A percentile compares a stretch with the other conserved stretches of the same genome.
Evolutionary conservation across 345 rosid species (phyloP).

Genomic region (Brassica rapa): DNA sequence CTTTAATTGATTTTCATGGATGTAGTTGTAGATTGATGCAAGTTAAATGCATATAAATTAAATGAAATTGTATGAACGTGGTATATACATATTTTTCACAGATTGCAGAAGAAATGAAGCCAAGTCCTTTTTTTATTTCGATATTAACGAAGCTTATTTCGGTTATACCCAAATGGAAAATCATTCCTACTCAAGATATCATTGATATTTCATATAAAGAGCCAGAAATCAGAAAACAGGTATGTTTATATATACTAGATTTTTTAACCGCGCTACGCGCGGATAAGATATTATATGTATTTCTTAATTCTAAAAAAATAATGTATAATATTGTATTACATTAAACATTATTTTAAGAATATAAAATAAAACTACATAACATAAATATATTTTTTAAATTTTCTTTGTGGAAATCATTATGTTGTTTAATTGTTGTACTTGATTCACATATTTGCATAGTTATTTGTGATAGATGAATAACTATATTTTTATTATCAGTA

Average conservation of each 20-base stretch:
- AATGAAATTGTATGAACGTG: not conserved
- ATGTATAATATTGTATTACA: too few species aligned
- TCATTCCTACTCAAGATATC: constrained; percentile 58
- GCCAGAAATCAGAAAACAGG: constrained; percentile 65
- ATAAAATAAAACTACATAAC: too few species aligned
- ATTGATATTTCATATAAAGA: constrained; percentile 62
- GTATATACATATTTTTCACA: constrained; percentile 25
- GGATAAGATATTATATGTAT: too few species aligned
- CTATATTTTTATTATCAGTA: too few species aligned
- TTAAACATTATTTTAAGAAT: too few species aligned
- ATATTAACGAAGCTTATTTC: constrained; percentile 47
- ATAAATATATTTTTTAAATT: too few species aligned
- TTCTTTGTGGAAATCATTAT: too few species aligned
- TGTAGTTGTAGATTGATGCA: not conserved
- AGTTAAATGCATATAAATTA: not conserved
- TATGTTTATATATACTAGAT: constrained; percentile 23
- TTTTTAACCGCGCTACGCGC: too few species aligned
- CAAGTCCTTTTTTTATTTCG: constrained; percentile 46
- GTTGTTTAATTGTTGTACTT: too few species aligned
- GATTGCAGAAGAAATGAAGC: constrained; percentile 74
- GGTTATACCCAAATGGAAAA: constrained; percentile 68
- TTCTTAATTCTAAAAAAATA: too few species aligned
- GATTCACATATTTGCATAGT: too few species aligned
- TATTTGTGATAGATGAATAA: too few species aligned
- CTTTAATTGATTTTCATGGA: not conserved